Evolutionary conservation across 192 early-diverging fungal species (phyloP).

Genomic region (Obelidium mucronatum): DNA sequence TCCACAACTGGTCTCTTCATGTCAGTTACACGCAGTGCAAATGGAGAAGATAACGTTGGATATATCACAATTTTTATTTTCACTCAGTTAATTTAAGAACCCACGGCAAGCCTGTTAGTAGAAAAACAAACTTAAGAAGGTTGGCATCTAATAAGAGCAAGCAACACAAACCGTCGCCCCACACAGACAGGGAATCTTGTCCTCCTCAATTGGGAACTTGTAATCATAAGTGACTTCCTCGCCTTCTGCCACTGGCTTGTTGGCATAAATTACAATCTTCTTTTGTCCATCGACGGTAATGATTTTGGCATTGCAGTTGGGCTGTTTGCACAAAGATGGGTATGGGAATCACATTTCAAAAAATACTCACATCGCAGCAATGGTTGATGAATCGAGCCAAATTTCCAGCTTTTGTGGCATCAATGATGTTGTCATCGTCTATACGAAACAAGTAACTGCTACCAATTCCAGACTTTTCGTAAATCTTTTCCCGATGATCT

Average conservation of each 20-base stretch:
- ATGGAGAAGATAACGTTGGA: too few relatives aligned
- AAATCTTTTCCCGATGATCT: slow-evolving; percentile 92
- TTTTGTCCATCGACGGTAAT: slow-evolving; percentile 92
- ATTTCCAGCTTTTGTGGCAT: slow-evolving; percentile 98
- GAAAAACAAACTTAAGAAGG: slow-evolving; percentile 1
- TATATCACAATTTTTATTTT: not conserved
- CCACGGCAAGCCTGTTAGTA: slow-evolving; percentile 34
- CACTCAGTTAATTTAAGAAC: slow-evolving; percentile 27
- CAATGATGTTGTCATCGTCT: slow-evolving; percentile 94
- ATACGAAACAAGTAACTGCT: slow-evolving; percentile 94
- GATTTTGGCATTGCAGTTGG: slow-evolving; percentile 97
- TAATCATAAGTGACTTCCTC: slow-evolving; percentile 99
- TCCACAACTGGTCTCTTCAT: too few relatives aligned
- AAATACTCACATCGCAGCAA: slow-evolving; percentile 82
- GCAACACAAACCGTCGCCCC: slow-evolving; percentile 69
- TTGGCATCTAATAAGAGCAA: not conserved
- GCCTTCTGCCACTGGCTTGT: slow-evolving; percentile 88
- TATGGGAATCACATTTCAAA: too few relatives aligned
- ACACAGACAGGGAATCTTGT: slow-evolving; percentile 98
- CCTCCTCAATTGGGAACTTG: slow-evolving; percentile 91
- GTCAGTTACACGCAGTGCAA: too few relatives aligned
- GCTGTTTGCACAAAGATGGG: too few relatives aligned
- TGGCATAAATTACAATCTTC: slow-evolving; percentile 98
- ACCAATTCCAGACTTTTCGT: slow-evolving; percentile 94
- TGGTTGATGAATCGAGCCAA: slow-evolving; percentile 99